Conservation (phyloP, 1,284 basidiomycete genomes). For the Trametes sp. region DNA sequence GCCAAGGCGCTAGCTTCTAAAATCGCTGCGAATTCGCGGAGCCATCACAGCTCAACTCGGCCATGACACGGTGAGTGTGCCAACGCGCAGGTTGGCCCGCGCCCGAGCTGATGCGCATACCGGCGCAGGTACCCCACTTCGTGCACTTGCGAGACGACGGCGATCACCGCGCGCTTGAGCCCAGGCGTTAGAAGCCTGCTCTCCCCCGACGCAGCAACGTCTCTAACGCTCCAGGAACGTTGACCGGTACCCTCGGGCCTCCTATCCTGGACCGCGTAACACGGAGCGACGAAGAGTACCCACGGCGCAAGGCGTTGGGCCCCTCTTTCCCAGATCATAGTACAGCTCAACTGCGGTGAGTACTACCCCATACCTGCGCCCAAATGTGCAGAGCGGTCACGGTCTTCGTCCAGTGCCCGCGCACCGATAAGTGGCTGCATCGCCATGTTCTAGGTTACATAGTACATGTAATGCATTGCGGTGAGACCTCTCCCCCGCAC, state of each 20-base stretch:
- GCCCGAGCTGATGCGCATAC: background rate
- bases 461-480: no score
- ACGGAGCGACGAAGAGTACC: background rate
- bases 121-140: background rate
- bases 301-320: no score
- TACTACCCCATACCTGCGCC: no score
- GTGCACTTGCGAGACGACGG: background rate
- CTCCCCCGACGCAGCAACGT: background rate
- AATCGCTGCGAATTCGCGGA: background rate
- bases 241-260: background rate
- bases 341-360: no score
- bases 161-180: background rate
- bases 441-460: no score
- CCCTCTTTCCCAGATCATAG: no score
- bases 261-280: background rate
- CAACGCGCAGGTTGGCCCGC: no score
- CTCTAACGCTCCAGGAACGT: background rate
- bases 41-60: background rate
- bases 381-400: no score
- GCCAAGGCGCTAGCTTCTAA: background rate
- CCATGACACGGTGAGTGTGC: constrained; percentile 2
- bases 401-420: no score
- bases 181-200: background rate
- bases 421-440: no score
- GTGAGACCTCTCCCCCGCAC: no score